Evolutionary conservation across 2,329 filamentous ascomycete species (phyloP).

Genomic region (Fusarium sp.): DNA sequence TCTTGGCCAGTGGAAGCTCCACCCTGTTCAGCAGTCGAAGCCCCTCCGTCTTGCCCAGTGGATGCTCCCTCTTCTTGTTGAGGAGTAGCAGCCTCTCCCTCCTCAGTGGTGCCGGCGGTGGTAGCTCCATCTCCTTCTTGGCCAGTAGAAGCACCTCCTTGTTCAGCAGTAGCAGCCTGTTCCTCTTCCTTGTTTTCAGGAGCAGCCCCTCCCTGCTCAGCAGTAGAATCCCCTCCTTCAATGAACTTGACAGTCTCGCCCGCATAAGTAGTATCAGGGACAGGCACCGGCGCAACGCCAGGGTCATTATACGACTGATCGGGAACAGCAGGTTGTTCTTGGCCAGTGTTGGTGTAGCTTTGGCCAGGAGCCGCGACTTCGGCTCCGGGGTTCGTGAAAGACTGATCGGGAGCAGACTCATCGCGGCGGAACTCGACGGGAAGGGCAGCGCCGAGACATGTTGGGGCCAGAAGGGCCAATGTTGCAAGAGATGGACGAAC

Average conservation of each 20-base stretch:
- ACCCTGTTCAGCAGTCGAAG: neutral
- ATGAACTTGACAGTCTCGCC: neutral
- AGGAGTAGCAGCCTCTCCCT: neutral
- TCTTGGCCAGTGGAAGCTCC: neutral
- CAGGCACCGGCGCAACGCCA: neutral
- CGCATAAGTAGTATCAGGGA: neutral
- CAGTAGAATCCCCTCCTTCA: neutral
- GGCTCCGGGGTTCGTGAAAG: neutral
- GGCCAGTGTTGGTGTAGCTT: neutral
- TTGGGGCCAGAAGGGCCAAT: neutral
- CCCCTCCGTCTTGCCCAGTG: neutral
- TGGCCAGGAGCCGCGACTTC: neutral
- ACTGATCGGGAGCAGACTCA: neutral
- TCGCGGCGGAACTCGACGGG: neutral
- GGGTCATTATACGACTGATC: neutral
- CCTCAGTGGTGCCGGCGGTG: neutral
- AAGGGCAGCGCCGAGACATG: neutral
- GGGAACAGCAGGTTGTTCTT: neutral
- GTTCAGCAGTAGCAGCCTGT: neutral
- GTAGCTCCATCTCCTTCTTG: neutral
- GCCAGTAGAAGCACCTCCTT: neutral
- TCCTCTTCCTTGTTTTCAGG: neutral
- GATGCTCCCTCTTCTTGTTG: neutral
- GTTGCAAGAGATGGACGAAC: neutral
- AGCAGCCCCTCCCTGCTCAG: neutral